Evolutionary conservation across 169 alveolate species (phyloP), one percentile per base, ranked within the genome.

Genomic region (Besnoitia besnoiti): DNA sequence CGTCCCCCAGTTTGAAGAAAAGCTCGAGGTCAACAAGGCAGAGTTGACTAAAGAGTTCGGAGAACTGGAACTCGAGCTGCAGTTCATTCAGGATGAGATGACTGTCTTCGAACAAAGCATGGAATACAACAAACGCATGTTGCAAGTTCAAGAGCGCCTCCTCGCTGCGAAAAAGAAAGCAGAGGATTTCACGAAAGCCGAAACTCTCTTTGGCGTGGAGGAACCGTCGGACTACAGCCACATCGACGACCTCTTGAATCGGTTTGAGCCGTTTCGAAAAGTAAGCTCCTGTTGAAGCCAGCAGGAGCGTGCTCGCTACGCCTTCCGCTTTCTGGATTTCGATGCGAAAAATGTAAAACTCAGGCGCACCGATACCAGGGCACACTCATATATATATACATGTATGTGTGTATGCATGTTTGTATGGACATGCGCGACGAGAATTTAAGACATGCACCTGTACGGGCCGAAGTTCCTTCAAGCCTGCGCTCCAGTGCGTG

Each of bases 151-250:
- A 3, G 73, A 67, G 67, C 37, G 67, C 8, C 91, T 91, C 14
- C 76, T 47, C 3, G 89, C 91, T 27, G 94, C 91, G 37, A 85
- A 77, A 21, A n/a, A 55, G 27, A 79, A 61, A 62, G 87, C 82
- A 2, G 94, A 91, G 3, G 88, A 61, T 35, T 55, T 84, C 39
- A 89, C 51, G 30, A 91, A 91, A 84, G 94, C 94, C 1, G 94
- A 91, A n/a, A 88, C 62, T 30, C 91, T 91, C 67, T 91, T 91
- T 40, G 94, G 91, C 59, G 85, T 91, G 44, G 94, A 91, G 42
- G 94, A 91, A 30, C 89, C 91, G 35, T 91, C 94, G 49, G 91
- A 91, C 21, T 91, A 82, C 73, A 77, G 55, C 35, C 91, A 75
- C 33, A 82, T 91, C 62, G 91, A 91, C 49, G 89, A 76, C 77